Evolutionary conservation across 2,329 filamentous ascomycete species (phyloP).

Genomic region (Aspergillus neoniger): DNA sequence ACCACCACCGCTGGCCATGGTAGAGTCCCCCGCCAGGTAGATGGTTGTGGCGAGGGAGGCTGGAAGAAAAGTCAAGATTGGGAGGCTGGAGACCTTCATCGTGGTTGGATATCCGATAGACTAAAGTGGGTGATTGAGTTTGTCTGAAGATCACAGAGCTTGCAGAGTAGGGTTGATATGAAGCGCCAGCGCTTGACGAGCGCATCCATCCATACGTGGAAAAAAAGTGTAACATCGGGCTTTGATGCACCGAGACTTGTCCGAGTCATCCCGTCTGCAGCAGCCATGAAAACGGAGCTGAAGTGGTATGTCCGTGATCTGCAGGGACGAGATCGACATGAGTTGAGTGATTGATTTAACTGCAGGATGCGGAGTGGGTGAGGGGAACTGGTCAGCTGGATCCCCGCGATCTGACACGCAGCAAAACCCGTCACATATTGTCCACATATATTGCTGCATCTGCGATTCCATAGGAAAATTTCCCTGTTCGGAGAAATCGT

Average conservation of each 20-base stretch:
- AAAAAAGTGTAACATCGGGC: background rate
- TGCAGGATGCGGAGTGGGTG: background rate
- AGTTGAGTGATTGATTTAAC: background rate
- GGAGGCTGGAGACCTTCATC: background rate
- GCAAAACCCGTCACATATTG: background rate
- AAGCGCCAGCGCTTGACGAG: background rate
- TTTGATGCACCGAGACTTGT: background rate
- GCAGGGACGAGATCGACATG: background rate
- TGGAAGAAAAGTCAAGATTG: constrained; percentile 12
- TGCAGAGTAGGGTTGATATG: background rate
- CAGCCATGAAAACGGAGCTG: background rate
- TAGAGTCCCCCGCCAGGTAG: constrained; percentile 40
- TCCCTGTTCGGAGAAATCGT: background rate
- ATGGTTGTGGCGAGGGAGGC: constrained; percentile 28
- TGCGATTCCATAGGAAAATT: background rate
- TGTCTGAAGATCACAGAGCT: background rate
- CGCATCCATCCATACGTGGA: background rate
- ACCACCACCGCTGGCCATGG: constrained; percentile 32
- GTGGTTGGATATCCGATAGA: background rate
- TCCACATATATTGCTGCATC: background rate
- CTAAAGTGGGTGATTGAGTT: background rate
- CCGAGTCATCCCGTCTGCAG: no score
- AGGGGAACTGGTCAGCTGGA: background rate
- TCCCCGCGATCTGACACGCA: background rate
- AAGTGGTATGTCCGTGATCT: background rate